These are phyloP conservation scores for Nevesoporus exiguus DNA, from an alignment of 768 basidiomycete genomes.

Conservation along the genomic window DNA sequence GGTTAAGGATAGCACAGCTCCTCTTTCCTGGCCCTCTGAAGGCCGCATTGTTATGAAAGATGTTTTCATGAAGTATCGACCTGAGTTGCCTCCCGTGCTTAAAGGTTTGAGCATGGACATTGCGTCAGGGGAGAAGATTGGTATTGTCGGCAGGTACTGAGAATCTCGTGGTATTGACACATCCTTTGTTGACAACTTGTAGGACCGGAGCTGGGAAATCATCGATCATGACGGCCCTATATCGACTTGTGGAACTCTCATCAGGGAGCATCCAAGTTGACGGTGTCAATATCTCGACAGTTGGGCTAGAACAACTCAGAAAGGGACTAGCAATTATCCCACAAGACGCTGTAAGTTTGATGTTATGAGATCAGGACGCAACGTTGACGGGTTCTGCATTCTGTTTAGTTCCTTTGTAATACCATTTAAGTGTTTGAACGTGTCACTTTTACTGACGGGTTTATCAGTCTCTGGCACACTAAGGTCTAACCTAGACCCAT, in stretches of 20 bases:
- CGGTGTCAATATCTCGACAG: conserved; percentile 75
- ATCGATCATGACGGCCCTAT: conserved; percentile 85
- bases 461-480: conserved; percentile 69
- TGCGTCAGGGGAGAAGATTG: conserved; percentile 81
- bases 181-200: neutral
- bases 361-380: neutral
- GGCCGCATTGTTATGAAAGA: conserved; percentile 75
- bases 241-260: conserved; percentile 76
- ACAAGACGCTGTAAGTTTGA: conserved; percentile 51
- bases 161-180: conserved; percentile 5
- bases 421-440: conserved; percentile 3
- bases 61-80: conserved; percentile 78
- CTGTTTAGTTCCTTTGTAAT: conserved; percentile 38
- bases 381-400: neutral
- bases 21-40: conserved; percentile 66
- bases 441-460: conserved; percentile 8
- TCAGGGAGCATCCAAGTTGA: conserved; percentile 78
- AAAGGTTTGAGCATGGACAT: conserved; percentile 75
- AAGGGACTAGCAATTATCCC: conserved; percentile 75
- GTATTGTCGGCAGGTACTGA: conserved; percentile 69
- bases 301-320: conserved; percentile 75
- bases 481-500: conserved; percentile 87
- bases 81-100: conserved; percentile 85
- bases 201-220: conserved; percentile 88
- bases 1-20: conserved; percentile 55